These are phyloP conservation scores for Magnaporthales sp. DNA, from an alignment of 2,329 filamentous ascomycete species.

Conservation along the genomic window DNA sequence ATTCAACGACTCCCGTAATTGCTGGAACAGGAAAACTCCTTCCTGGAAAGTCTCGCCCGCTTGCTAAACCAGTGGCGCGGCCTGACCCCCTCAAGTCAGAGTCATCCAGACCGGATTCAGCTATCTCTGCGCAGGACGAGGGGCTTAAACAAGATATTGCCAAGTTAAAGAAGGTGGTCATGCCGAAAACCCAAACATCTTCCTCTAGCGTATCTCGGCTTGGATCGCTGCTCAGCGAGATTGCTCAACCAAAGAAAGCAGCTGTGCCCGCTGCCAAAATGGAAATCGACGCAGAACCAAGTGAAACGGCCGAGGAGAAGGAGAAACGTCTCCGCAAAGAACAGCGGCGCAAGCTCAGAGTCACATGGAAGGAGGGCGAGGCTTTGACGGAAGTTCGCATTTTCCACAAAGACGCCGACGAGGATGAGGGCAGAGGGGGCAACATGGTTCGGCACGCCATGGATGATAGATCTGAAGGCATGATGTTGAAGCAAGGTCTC, in stretches of 20 bases:
- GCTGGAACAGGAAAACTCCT: constrained; percentile 22
- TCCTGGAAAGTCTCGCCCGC: constrained; percentile 38
- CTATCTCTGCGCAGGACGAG: constrained; percentile 18
- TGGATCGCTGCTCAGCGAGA: constrained; percentile 43
- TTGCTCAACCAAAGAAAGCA: constrained; percentile 41
- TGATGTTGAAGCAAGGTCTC: constrained; percentile 52
- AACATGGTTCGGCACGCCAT: constrained; percentile 64
- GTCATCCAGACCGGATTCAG: constrained; percentile 11
- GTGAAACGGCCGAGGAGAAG: constrained; percentile 61
- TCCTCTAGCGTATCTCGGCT: constrained; percentile 37
- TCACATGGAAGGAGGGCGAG: constrained; percentile 61
- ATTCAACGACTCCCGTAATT: constrained; percentile 22
- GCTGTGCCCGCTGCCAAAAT: constrained; percentile 27
- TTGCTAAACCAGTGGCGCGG: constrained; percentile 32
- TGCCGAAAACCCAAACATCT: constrained; percentile 20
- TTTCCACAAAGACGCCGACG: constrained; percentile 67
- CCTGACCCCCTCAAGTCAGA: constrained; percentile 12
- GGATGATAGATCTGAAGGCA: constrained; percentile 65
- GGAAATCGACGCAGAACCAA: constrained; percentile 35
- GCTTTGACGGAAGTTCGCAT: constrained; percentile 58
- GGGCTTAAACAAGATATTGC: constrained; percentile 12
- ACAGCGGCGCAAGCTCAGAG: constrained; percentile 58
- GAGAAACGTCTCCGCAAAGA: constrained; percentile 64
- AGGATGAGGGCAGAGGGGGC: constrained; percentile 58
- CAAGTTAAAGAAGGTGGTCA: constrained; percentile 16